These are phyloP conservation scores for Lagerstroemia fauriei DNA, from an alignment of 441 rosid species.

Conservation along the genomic window DNA sequence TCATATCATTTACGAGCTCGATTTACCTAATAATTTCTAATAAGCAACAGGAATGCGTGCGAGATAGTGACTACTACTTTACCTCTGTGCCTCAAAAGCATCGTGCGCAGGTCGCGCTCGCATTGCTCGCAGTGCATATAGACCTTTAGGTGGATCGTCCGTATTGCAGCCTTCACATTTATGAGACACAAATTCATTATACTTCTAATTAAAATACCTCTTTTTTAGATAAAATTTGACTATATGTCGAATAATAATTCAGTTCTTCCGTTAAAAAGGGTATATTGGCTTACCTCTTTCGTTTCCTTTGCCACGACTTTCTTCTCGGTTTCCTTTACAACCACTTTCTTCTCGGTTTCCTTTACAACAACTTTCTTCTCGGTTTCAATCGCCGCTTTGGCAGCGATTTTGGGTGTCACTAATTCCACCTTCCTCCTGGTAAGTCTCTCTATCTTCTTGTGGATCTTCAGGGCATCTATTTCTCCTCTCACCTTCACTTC, in stretches of 20 bases:
- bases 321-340: no score
- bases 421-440: constrained; percentile 68
- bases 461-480: constrained; percentile 55
- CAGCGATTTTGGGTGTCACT: constrained; percentile 50
- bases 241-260: no score
- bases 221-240: no score
- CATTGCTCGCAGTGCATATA: constrained; percentile 74
- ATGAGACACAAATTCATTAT: neutral
- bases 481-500: constrained; percentile 72
- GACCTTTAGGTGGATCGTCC: constrained; percentile 54
- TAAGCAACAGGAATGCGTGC: neutral
- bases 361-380: constrained; percentile 35
- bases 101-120: constrained; percentile 53
- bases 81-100: constrained; percentile 64
- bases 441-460: constrained; percentile 56
- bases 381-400: constrained; percentile 30
- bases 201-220: neutral
- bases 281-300: constrained; percentile 37
- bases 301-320: constrained; percentile 38
- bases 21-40: no score
- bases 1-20: no score
- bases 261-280: no score
- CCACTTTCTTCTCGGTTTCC: constrained; percentile 49
- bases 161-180: constrained; percentile 40
- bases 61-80: neutral